Conservation (phyloP, 202 grass and related monocot genomes). For the Brachypodium distachyon region DNA sequence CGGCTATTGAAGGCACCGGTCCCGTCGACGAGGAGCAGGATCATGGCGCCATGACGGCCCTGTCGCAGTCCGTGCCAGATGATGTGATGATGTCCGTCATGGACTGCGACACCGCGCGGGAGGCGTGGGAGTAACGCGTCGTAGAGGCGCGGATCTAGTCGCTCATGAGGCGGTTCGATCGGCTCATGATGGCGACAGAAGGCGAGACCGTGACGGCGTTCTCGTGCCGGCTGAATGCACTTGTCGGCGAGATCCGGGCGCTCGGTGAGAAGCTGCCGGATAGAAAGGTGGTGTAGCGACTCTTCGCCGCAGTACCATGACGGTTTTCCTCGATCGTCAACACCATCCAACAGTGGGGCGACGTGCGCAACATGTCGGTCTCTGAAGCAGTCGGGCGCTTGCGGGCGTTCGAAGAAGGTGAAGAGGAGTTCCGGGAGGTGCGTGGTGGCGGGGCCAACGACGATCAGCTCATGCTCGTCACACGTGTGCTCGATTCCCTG, state of each 20-base stretch:
- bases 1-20: neutral
- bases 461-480: too few species aligned
- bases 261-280: too few species aligned
- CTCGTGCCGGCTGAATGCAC: neutral
- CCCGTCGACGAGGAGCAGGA: neutral
- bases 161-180: neutral
- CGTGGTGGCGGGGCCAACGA: too few species aligned
- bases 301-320: too few species aligned
- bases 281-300: too few species aligned
- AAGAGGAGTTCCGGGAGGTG: too few species aligned
- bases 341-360: too few species aligned
- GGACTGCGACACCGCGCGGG: neutral
- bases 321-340: too few species aligned
- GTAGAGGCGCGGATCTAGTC: neutral
- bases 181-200: neutral
- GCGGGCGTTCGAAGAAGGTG: too few species aligned
- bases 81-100: neutral
- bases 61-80: neutral
- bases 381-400: too few species aligned
- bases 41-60: neutral
- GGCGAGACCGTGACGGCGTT: neutral
- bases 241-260: neutral
- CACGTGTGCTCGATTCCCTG: too few species aligned
- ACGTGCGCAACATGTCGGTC: too few species aligned
- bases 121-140: neutral